Conservation (phyloP, 805 yeast species). For the Candida manassasensis region DNA sequence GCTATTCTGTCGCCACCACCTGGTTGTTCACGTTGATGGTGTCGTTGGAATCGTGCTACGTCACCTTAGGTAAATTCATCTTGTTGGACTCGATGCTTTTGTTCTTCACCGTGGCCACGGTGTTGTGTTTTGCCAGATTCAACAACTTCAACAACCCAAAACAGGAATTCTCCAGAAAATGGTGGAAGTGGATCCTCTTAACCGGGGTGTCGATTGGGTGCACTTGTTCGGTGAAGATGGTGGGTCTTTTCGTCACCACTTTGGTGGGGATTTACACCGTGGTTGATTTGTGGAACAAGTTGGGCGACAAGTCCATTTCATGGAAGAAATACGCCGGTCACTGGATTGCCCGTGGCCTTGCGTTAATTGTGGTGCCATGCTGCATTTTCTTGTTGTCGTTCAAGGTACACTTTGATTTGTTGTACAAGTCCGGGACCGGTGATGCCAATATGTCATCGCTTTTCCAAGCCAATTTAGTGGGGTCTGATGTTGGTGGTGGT, state of each 20-base stretch:
- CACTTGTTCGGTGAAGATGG: slow-evolving; percentile 93
- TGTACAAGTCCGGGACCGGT: slow-evolving; percentile 77
- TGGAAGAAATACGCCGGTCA: slow-evolving; percentile 50
- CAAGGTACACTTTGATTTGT: slow-evolving; percentile 70
- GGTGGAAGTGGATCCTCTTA: slow-evolving; percentile 91
- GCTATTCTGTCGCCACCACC: slow-evolving; percentile 44
- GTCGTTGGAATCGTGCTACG: slow-evolving; percentile 61
- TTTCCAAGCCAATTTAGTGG: slow-evolving; percentile 73
- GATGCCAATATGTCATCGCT: slow-evolving; percentile 74
- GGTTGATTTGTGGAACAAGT: slow-evolving; percentile 78
- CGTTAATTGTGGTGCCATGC: slow-evolving; percentile 62
- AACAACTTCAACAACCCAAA: slow-evolving; percentile 49
- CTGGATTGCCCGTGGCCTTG: slow-evolving; percentile 63
- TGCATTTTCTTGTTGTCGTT: slow-evolving; percentile 60
- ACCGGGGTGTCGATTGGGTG: slow-evolving; percentile 89
- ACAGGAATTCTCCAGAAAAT: slow-evolving; percentile 56
- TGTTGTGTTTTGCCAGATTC: slow-evolving; percentile 67
- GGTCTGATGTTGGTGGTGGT: slow-evolving; percentile 58
- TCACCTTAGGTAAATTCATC: slow-evolving; percentile 70
- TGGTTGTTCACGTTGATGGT: slow-evolving; percentile 62
- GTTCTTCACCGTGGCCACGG: slow-evolving; percentile 75
- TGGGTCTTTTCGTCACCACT: slow-evolving; percentile 85
- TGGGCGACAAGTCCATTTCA: slow-evolving; percentile 61
- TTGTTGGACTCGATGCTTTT: slow-evolving; percentile 71
- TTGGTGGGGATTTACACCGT: slow-evolving; percentile 87